phyloP scores from a whole-genome alignment of 2,329 filamentous ascomycete species.

The Pseudocercospora vitis region DNA sequence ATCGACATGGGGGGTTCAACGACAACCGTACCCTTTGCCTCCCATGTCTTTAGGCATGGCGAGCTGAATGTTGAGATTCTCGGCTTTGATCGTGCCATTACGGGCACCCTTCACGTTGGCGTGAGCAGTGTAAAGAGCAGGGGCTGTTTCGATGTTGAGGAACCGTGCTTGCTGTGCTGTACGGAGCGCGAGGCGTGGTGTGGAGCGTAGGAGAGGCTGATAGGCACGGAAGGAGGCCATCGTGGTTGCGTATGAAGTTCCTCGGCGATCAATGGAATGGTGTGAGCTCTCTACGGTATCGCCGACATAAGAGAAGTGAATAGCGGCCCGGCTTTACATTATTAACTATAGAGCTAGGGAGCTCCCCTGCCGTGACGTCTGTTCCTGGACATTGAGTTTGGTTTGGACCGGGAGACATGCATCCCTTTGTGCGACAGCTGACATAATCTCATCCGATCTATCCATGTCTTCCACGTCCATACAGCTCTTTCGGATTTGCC shows the following conservation, averaged over 20 bases:
- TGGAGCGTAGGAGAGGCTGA: constrained; percentile 17
- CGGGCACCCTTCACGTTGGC: constrained; percentile 24
- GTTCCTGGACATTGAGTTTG: background rate
- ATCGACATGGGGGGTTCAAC: background rate
- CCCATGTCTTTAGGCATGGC: constrained; percentile 23
- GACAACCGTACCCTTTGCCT: constrained; percentile 11
- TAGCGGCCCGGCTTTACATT: background rate
- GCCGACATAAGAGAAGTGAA: too few species aligned
- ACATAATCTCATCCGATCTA: too few species aligned
- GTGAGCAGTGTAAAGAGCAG: constrained; percentile 21
- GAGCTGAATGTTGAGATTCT: constrained; percentile 21
- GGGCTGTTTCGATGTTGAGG: constrained; percentile 21
- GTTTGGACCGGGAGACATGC: background rate
- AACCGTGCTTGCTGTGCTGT: constrained; percentile 17
- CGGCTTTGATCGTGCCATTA: constrained; percentile 20
- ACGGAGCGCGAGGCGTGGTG: constrained; percentile 12
- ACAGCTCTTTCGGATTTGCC: too few species aligned
- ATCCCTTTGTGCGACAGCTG: background rate
- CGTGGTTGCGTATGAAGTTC: background rate
- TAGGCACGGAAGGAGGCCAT: constrained; percentile 12
- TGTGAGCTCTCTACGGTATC: background rate
- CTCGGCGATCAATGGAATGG: background rate
- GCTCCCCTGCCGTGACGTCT: background rate
- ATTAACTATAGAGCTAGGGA: background rate
- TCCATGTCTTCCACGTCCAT: too few species aligned